A percentile compares a stretch with the other conserved stretches of the same genome.
Evolutionary conservation across 163 green algal species (phyloP).

Genomic region (Scenedesmus sp.): DNA sequence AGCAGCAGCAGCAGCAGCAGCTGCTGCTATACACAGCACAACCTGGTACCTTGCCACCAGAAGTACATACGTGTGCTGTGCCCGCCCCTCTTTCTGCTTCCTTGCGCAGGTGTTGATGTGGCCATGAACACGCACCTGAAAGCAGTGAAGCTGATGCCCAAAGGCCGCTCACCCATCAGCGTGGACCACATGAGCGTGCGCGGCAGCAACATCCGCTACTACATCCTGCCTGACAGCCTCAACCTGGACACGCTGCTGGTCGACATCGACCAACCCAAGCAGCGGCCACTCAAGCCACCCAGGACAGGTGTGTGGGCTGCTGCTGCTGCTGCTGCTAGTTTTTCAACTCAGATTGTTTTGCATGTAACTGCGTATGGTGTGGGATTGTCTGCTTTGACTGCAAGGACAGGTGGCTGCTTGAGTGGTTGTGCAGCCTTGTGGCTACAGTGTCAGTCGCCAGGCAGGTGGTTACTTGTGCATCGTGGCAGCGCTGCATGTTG

Average conservation of each 20-base stretch:
- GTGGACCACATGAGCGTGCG: conserved; percentile 96
- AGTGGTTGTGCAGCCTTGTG: background rate
- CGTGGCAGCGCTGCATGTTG: no score
- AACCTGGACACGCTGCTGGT: conserved; percentile 99
- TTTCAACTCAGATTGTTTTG: no score
- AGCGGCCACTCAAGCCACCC: conserved; percentile 79
- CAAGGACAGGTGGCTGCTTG: background rate
- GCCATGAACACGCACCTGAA: conserved; percentile 99
- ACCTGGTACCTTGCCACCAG: no score
- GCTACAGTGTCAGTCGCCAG: no score
- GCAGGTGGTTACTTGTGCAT: no score
- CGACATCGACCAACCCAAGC: conserved; percentile 96
- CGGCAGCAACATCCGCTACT: conserved; percentile 83
- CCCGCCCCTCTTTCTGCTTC: background rate
- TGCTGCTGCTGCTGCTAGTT: background rate
- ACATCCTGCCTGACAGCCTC: conserved; percentile 97
- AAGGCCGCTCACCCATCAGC: conserved; percentile 91
- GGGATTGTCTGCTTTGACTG: background rate
- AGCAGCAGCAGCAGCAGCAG: background rate
- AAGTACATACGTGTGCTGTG: background rate
- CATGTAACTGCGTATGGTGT: no score
- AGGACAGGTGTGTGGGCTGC: conserved; percentile 51
- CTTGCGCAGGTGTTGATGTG: conserved; percentile 94
- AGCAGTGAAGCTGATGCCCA: conserved; percentile 95
- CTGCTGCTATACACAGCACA: background rate